Evolutionary conservation across 2,329 filamentous ascomycete genomes (phyloP), one percentile per base, ranked within the genome.

Genomic region (Alternaria sp.): DNA sequence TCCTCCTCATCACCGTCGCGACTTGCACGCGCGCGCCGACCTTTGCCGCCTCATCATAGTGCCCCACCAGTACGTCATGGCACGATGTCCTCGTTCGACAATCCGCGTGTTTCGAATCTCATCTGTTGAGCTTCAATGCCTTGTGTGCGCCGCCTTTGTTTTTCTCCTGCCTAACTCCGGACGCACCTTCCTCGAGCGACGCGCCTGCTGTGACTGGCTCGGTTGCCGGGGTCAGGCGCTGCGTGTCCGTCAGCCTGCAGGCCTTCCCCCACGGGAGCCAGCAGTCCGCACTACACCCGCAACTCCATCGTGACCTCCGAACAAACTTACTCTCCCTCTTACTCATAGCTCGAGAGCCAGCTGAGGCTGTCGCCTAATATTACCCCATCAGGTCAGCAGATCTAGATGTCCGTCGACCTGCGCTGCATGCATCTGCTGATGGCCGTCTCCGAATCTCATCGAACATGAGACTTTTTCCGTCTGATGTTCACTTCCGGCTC

Each of bases 181-280:
- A 51, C 26, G 50, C 61, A 30, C 45, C 40, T 49, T 45, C 50
- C 59, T 40, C 15, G 63, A 57, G 58, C 58, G 36, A 12, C 23
- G 36, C 32, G 51, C 62, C 36, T 53, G 25, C 63, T 54, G 59
- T 67, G 55, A 73, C 63, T 73, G 69, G 71, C 64, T 66, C 66
- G 66, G 30, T 67, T 66, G 23, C 11, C 15, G 30, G 58, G 60
- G 65, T 68, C 67, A 66, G 57, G 56, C 55, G 61, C 58, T 52
- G n/a, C 53, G 50, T 32, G 49, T 17, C 52, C 60, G 47, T 61
- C 54, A 63, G 46, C 63, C 51, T 46, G 61, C 63, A 61, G 57
- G 17, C 46, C 40, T 28, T 47, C 49, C 51, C 57, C 40, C 57
- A 51, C 60, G 36, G 40, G 36, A 40, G 36, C 36, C 36, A 40